Evolutionary conservation across 2,329 filamentous ascomycete species (phyloP), one percentile per base, ranked within the genome.

Genomic region (Penicillium corylophilum): DNA sequence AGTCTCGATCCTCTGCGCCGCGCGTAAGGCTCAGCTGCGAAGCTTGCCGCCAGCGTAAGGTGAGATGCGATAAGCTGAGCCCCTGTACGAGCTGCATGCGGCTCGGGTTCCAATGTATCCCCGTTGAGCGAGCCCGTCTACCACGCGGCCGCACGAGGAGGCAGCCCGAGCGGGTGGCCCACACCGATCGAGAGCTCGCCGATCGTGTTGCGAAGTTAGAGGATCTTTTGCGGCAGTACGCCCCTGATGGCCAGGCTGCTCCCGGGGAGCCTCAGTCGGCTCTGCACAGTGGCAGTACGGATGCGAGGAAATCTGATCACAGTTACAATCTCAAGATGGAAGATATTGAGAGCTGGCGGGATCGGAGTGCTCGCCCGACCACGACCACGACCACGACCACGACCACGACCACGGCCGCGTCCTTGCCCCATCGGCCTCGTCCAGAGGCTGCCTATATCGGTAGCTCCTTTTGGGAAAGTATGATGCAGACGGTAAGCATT

Each of bases 21-120:
- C 55, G 44, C 22, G 64, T 67, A 5, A 57, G 63, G 20, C 55
- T 71, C 3, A 66, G 60, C 48, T 71, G 68, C 28, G 65, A 69
- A 47, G 55, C 59, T 23, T 70, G 65, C 50, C 65, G 59, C 23
- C 61, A 63, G 45, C 68, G 67, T 40, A 71, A 70, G 44, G 65
- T 69, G 9, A 69, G 63, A 53, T 71, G 67, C 40, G 67, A 70
- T 53, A 71, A 70, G 48, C 56, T 62, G 10, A 59, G 58, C 41
- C 67, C 68, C 1, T 70, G 68, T 38, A 62, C 63, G 9, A 70
- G 65, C 44, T 71, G 66, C 38, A 50, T 58, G 33, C 54, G 62
- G 10, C 51, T 62, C 2, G 60, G 64, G 3, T 51, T 59, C 22
- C 50, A 55, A 2, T 69, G 67, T 38, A 56, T 67, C 16, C 62